phyloP scores from a whole-genome alignment of 306 rosid genomes.

The Quercus bicolor region DNA sequence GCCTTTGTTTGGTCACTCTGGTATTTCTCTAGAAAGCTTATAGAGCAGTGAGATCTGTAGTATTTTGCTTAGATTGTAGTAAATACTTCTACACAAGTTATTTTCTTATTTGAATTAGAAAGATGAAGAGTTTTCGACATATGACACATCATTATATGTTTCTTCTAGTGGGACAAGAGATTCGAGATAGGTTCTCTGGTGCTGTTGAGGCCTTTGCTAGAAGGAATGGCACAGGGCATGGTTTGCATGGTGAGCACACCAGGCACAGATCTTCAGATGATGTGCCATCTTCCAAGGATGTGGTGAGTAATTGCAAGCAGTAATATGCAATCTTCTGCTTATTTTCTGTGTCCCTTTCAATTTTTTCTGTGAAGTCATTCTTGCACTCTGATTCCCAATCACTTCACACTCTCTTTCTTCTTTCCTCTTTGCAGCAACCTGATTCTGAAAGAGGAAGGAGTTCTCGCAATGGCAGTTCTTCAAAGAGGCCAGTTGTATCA shows the following conservation, averaged over 20 bases:
- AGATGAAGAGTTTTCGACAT: background rate
- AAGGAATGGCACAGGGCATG: constrained; percentile 70
- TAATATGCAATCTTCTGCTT: background rate
- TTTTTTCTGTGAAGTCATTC: background rate
- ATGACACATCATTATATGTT: constrained; percentile 2
- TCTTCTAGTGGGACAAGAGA: constrained; percentile 60
- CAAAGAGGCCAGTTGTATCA: constrained; percentile 68
- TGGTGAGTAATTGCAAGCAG: constrained; percentile 49
- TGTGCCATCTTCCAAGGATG: constrained; percentile 76
- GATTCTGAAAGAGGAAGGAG: constrained; percentile 75
- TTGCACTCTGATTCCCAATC: constrained; percentile 4
- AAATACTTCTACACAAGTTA: background rate
- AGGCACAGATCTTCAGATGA: constrained; percentile 73
- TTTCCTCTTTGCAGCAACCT: constrained; percentile 53
- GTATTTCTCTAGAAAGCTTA: background rate
- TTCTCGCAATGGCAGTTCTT: constrained; percentile 77
- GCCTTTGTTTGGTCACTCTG: background rate
- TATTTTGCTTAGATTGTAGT: background rate
- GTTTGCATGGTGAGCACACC: constrained; percentile 63
- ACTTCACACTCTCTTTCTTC: background rate
- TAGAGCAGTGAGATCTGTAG: background rate
- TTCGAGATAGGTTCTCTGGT: constrained; percentile 75
- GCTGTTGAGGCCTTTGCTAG: constrained; percentile 90
- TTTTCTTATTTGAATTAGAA: background rate
- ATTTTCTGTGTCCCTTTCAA: background rate